phyloP scores from a whole-genome alignment of 257 asterid species.

The Orobanche coerulescens region DNA sequence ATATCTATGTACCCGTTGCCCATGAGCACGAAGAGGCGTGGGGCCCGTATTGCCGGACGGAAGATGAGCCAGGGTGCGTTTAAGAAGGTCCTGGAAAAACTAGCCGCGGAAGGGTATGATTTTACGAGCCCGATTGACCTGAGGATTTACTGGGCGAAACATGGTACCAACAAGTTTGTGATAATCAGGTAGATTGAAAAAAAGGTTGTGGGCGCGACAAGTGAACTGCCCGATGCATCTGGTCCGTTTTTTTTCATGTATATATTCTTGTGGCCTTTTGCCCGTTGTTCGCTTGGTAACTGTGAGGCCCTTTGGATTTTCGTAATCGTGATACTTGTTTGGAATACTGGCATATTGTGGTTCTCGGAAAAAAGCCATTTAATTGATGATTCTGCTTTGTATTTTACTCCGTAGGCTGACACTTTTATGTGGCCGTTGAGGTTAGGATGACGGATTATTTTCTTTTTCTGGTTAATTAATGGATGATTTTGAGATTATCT shows the following conservation, averaged over 20 bases:
- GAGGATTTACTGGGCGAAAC: constrained; percentile 95
- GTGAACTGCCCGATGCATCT: constrained; percentile 26
- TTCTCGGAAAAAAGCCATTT: constrained; percentile 26
- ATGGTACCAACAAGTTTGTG: constrained; percentile 95
- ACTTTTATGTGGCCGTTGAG: constrained; percentile 33
- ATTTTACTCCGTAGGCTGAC: constrained; percentile 33
- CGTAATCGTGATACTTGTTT: constrained; percentile 28
- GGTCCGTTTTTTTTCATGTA: constrained; percentile 40
- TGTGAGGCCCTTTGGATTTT: constrained; percentile 29
- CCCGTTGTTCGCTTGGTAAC: constrained; percentile 30
- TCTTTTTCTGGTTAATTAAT: constrained; percentile 20
- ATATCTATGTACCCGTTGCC: constrained; percentile 93
- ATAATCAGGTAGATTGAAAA: constrained; percentile 60
- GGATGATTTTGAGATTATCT: constrained; percentile 23
- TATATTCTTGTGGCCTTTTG: constrained; percentile 54
- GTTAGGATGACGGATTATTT: constrained; percentile 36
- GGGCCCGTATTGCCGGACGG: constrained; percentile 93
- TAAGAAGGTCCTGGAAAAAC: constrained; percentile 89
- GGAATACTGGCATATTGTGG: constrained; percentile 29
- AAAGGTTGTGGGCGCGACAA: not conserved
- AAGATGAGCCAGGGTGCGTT: constrained; percentile 98
- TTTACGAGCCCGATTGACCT: constrained; percentile 75
- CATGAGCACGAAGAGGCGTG: constrained; percentile 89
- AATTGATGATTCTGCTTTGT: constrained; percentile 34
- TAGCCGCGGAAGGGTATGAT: constrained; percentile 68